These are phyloP conservation scores for Escallonia rubra DNA, from an alignment of 129 eudicot species.

Conservation along the genomic window DNA sequence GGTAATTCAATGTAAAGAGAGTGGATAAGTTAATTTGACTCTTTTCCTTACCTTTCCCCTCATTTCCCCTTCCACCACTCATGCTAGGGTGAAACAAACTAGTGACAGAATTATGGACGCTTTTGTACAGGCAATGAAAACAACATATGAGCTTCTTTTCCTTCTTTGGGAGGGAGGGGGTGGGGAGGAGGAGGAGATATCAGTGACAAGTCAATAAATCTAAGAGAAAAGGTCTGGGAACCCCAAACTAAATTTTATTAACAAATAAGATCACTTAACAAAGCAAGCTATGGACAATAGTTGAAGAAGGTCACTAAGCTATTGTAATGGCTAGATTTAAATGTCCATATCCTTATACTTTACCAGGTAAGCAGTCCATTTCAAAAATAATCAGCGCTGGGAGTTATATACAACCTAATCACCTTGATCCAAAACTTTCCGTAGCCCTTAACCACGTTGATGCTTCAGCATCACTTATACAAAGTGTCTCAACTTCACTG, in stretches of 20 bases:
- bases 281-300: slow-evolving; percentile 29
- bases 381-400: slow-evolving; percentile 51
- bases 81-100: too few species aligned
- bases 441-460: slow-evolving; percentile 28
- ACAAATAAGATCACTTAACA: slow-evolving; percentile 18
- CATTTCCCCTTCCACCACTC: too few species aligned
- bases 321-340: slow-evolving; percentile 40
- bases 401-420: slow-evolving; percentile 68
- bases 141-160: too few species aligned
- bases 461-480: slow-evolving; percentile 17
- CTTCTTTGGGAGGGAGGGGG: not conserved
- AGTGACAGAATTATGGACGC: too few species aligned
- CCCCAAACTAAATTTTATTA: slow-evolving; percentile 22
- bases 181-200: not conserved
- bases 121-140: too few species aligned
- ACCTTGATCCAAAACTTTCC: slow-evolving; percentile 42
- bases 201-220: slow-evolving; percentile 3
- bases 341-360: slow-evolving; percentile 43
- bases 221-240: slow-evolving; percentile 11
- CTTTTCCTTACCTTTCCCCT: too few species aligned
- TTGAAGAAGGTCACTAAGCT: slow-evolving; percentile 28
- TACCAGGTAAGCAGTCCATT: slow-evolving; percentile 40
- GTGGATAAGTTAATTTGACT: too few species aligned
- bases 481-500: slow-evolving; percentile 19
- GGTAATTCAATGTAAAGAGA: too few species aligned